Conservation (phyloP, 257 asterid species). For the Fraxinus cuspidata region DNA sequence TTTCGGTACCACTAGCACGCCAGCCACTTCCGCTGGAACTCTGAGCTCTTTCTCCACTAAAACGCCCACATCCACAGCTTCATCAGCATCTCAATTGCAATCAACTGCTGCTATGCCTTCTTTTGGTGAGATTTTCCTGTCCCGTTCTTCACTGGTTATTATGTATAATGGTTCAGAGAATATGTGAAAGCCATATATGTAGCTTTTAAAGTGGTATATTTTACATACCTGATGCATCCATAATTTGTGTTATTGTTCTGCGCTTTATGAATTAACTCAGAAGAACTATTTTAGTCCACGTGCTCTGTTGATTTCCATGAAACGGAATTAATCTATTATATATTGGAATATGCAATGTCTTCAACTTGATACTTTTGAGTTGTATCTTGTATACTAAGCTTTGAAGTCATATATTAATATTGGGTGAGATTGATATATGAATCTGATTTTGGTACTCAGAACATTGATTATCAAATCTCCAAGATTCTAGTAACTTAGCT, state of each 20-base stretch:
- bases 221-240: too few relatives aligned
- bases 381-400: not conserved
- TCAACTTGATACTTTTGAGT: not conserved
- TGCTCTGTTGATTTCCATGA: not conserved
- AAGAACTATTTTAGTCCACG: not conserved
- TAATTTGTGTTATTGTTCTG: not conserved
- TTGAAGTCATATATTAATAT: not conserved
- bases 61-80: constrained; percentile 25
- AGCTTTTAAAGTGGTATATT: not conserved
- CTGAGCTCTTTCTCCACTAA: constrained; percentile 44
- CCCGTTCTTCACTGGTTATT: too few relatives aligned
- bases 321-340: not conserved
- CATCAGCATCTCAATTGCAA: constrained; percentile 52
- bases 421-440: not conserved
- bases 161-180: not conserved
- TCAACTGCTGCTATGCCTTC: constrained; percentile 47
- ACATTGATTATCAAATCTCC: not conserved
- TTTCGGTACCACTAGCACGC: constrained; percentile 16
- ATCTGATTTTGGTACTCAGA: constrained; percentile 1
- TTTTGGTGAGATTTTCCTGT: constrained; percentile 45
- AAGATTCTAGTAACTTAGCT: not conserved
- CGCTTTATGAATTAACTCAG: not conserved
- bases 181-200: not conserved
- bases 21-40: constrained; percentile 34
- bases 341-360: not conserved